Evolutionary conservation across 495 filamentous ascomycete genomes (phyloP).

Genomic region (Cairneyella variabilis): DNA sequence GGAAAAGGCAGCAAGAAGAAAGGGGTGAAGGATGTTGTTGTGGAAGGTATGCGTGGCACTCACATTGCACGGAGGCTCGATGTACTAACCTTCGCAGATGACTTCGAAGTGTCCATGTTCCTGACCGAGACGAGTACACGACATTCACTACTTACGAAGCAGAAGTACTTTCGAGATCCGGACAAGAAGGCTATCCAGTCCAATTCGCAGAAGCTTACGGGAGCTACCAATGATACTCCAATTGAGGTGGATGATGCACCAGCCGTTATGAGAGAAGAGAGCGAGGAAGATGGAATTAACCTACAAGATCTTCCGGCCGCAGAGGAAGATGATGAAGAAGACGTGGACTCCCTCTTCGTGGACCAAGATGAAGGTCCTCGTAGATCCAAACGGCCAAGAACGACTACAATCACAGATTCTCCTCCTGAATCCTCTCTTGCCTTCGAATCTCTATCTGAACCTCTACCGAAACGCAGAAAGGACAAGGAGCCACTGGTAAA

Average conservation of each 20-base stretch:
- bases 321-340: constrained; percentile 6
- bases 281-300: constrained; percentile 33
- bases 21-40: constrained; percentile 82
- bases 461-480: constrained; percentile 46
- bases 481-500: constrained; percentile 26
- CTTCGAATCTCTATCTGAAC: constrained; percentile 11
- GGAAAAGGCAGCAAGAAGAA: constrained; percentile 56
- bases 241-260: constrained; percentile 46
- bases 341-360: constrained; percentile 23
- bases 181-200: constrained; percentile 50
- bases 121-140: constrained; percentile 83
- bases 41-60: constrained; percentile 56
- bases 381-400: constrained; percentile 22
- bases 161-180: constrained; percentile 61
- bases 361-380: constrained; percentile 23
- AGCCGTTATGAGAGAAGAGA: constrained; percentile 32
- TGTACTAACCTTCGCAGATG: constrained; percentile 54
- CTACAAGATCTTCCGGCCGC: constrained; percentile 41
- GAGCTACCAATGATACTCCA: constrained; percentile 43
- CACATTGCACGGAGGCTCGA: no score
- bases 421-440: constrained; percentile 1
- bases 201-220: constrained; percentile 55
- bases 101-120: constrained; percentile 93
- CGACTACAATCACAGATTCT: constrained; percentile 7
- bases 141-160: constrained; percentile 81